phyloP scores from a whole-genome alignment of 352 stramenopile genomes.

The Thraustochytrium striatum region DNA sequence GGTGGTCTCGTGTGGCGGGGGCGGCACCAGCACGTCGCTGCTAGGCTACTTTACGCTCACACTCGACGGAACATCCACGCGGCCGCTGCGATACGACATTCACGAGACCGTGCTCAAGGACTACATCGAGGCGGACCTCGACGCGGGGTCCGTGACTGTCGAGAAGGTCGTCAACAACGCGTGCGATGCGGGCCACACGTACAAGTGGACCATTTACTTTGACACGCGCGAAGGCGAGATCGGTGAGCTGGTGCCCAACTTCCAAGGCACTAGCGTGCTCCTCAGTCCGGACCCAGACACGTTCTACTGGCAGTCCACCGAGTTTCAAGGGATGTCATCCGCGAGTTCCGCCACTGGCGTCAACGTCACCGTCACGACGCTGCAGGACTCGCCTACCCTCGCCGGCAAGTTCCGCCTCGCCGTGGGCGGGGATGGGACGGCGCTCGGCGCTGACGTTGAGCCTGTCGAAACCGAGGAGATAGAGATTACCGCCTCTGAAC shows the following conservation, averaged over 20 bases:
- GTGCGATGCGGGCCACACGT: conserved; percentile 6
- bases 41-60: conserved; percentile 34
- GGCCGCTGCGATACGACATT: conserved; percentile 40
- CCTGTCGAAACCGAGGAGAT: conserved; percentile 14
- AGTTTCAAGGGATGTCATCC: conserved; percentile 5
- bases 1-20: conserved; percentile 28
- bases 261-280: neutral
- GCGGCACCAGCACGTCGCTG: neutral
- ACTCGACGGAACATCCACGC: neutral
- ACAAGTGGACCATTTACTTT: conserved; percentile 43
- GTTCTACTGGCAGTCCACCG: neutral
- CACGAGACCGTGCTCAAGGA: conserved; percentile 25
- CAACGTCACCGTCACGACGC: neutral
- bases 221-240: conserved; percentile 23
- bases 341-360: conserved; percentile 20
- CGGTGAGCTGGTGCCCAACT: conserved; percentile 18
- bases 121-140: conserved; percentile 42
- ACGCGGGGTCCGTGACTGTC: conserved; percentile 7
- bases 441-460: neutral
- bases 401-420: conserved; percentile 4
- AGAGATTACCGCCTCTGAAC: neutral
- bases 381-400: conserved; percentile 19
- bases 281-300: conserved; percentile 1
- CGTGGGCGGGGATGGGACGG: conserved; percentile 26
- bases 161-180: conserved; percentile 8